These are phyloP conservation scores for Aegle marmelos DNA, from an alignment of 345 rosid species.

Conservation along the genomic window DNA sequence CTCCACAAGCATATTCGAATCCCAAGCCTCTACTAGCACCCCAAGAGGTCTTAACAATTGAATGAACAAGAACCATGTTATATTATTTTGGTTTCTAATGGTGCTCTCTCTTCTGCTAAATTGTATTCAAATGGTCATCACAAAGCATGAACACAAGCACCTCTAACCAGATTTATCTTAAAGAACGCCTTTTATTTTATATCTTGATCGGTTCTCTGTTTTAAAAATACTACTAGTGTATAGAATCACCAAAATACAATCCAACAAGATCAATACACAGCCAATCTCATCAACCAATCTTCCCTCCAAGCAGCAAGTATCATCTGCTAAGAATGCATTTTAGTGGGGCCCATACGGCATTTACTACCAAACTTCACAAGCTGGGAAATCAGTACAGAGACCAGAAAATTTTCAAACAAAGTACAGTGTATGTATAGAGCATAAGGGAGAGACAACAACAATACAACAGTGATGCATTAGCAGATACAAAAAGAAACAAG, in stretches of 20 bases:
- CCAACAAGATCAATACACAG: not conserved
- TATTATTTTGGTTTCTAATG: not conserved
- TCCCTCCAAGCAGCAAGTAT: not conserved
- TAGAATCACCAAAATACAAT: not conserved
- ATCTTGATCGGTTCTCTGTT: not conserved
- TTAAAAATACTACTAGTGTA: not conserved
- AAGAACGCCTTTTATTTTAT: not conserved
- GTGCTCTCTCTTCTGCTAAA: not conserved
- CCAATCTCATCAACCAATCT: not conserved
- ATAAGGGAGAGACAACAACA: not conserved
- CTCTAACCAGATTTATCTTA: not conserved
- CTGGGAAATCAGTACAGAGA: not conserved
- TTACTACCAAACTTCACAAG: not conserved
- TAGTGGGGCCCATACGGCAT: not conserved
- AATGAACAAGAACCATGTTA: not conserved
- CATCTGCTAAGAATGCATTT: not conserved
- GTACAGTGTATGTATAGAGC: not conserved
- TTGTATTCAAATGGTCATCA: not conserved
- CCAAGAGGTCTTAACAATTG: not conserved
- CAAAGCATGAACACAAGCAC: not conserved
- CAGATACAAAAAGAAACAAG: not conserved
- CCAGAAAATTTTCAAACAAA: not conserved
- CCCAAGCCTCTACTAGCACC: not conserved
- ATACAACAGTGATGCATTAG: no score
- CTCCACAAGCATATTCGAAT: not conserved